Evolutionary conservation across 306 rosid species (phyloP).

Genomic region (Ziziphus jujuba): DNA sequence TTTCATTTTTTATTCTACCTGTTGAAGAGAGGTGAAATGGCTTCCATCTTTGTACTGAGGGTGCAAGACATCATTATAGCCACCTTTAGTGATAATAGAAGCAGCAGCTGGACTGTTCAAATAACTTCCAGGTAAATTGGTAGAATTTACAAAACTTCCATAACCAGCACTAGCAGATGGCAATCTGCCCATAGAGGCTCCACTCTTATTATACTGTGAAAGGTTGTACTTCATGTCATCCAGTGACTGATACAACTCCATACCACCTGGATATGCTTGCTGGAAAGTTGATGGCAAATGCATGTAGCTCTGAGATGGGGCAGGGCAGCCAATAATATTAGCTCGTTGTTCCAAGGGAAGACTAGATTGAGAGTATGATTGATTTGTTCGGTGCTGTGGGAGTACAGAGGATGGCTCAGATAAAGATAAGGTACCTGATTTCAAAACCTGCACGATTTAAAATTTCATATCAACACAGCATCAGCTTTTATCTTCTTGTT

Average conservation of each 20-base stretch:
- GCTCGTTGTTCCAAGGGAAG: constrained; percentile 30
- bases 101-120: constrained; percentile 37
- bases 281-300: constrained; percentile 30
- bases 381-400: constrained; percentile 22
- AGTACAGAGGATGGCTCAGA: constrained; percentile 31
- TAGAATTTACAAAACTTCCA: constrained; percentile 42
- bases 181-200: constrained; percentile 24
- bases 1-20: constrained; percentile 29
- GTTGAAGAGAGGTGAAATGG: constrained; percentile 39
- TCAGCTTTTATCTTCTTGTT: background rate
- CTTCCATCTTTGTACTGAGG: constrained; percentile 41
- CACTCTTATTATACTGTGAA: constrained; percentile 23
- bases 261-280: constrained; percentile 34
- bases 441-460: constrained; percentile 43
- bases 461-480: constrained; percentile 5
- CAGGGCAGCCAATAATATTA: constrained; percentile 18
- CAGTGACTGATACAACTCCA: constrained; percentile 33
- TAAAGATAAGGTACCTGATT: constrained; percentile 32
- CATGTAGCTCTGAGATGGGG: constrained; percentile 34
- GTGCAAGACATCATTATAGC: constrained; percentile 37
- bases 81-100: constrained; percentile 27
- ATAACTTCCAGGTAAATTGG: constrained; percentile 31
- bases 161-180: constrained; percentile 38
- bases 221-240: constrained; percentile 42
- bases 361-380: constrained; percentile 29